Percentiles rank a stretch among this genome's conserved stretches.
phyloP scores from a whole-genome alignment of 495 filamentous ascomycete species.

The Aspergillus ellipticus region DNA sequence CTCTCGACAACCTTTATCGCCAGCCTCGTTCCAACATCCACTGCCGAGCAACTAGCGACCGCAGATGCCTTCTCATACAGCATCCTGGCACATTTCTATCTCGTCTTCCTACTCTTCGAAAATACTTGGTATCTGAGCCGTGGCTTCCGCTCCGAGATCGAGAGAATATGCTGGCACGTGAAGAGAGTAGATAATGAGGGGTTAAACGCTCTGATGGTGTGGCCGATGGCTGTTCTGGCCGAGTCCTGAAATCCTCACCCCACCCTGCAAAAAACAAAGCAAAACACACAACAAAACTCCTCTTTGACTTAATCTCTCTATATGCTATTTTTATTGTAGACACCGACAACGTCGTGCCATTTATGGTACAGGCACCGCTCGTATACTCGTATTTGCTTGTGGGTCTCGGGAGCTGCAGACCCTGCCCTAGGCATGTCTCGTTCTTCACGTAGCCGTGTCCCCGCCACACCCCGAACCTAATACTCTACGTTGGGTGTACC shows the following conservation, averaged over 20 bases:
- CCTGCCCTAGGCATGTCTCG: too few relatives aligned
- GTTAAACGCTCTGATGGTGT: neutral
- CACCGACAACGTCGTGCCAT: too few relatives aligned
- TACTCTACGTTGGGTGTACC: too few relatives aligned
- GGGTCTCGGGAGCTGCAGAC: too few relatives aligned
- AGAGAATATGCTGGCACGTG: conserved; percentile 11
- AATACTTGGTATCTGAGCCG: conserved; percentile 19
- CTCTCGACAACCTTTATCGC: conserved; percentile 19
- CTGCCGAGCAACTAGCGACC: conserved; percentile 1
- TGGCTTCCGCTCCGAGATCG: conserved; percentile 18
- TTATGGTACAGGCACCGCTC: too few relatives aligned
- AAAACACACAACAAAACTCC: too few relatives aligned
- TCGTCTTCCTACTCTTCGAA: conserved; percentile 16
- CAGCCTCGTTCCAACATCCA: conserved; percentile 13
- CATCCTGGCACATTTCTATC: conserved; percentile 27
- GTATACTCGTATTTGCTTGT: too few relatives aligned
- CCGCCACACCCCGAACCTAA: too few relatives aligned
- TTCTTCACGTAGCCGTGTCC: too few relatives aligned
- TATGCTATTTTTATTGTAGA: too few relatives aligned
- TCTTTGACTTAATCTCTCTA: too few relatives aligned
- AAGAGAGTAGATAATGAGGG: neutral
- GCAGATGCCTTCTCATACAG: conserved; percentile 8
- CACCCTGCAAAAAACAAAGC: too few relatives aligned
- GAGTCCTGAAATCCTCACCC: neutral
- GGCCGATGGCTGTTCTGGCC: neutral